These are phyloP conservation scores for Metschnikowia vanudenii DNA, from an alignment of 805 yeast genomes.

Conservation along the genomic window DNA sequence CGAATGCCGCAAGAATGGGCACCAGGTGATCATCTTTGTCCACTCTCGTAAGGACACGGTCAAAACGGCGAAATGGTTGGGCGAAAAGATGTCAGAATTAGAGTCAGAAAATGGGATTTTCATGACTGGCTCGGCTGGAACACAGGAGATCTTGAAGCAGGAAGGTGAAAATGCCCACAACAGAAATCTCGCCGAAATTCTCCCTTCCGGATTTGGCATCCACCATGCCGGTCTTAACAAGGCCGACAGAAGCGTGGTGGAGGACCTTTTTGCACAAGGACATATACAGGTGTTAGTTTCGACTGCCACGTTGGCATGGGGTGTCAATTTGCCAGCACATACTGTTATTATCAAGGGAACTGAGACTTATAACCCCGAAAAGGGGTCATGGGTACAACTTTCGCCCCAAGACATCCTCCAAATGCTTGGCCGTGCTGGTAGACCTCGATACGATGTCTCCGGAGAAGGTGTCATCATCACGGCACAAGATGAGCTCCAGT, in stretches of 20 bases:
- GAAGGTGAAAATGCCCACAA: slow-evolving; percentile 61
- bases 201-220: slow-evolving; percentile 76
- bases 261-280: slow-evolving; percentile 86
- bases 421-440: slow-evolving; percentile 98
- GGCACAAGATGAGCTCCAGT: slow-evolving; percentile 78
- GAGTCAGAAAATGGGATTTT: slow-evolving; percentile 43
- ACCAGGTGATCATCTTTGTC: slow-evolving; percentile 86
- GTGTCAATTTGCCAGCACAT: slow-evolving; percentile 80
- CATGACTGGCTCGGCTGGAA: slow-evolving; percentile 44
- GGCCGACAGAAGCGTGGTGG: slow-evolving; percentile 72
- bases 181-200: slow-evolving; percentile 52
- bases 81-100: slow-evolving; percentile 57
- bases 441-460: slow-evolving; percentile 88
- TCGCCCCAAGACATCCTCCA: slow-evolving; percentile 94
- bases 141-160: slow-evolving; percentile 57
- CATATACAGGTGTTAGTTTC: slow-evolving; percentile 76
- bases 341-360: slow-evolving; percentile 88
- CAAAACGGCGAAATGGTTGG: slow-evolving; percentile 74
- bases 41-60: slow-evolving; percentile 92
- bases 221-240: slow-evolving; percentile 89
- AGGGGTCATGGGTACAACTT: slow-evolving; percentile 85
- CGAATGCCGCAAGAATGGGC: slow-evolving; percentile 58
- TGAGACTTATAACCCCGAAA: slow-evolving; percentile 87
- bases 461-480: slow-evolving; percentile 96
- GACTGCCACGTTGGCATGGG: slow-evolving; percentile 86